phyloP scores from a whole-genome alignment of 768 basidiomycete species.

The Mycena capillaripes region DNA sequence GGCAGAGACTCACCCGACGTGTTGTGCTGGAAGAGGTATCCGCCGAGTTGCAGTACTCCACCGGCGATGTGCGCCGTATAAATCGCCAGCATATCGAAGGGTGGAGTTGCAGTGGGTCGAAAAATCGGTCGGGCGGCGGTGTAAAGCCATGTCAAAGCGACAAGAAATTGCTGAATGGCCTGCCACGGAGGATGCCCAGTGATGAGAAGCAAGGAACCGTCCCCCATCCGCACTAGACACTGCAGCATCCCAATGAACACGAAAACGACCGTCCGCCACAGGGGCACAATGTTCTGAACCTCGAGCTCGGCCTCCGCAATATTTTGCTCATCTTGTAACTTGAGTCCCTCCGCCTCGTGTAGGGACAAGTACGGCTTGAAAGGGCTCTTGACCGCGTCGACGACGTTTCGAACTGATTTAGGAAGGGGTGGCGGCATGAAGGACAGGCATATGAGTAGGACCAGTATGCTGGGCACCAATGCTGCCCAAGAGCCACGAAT shows the following conservation, averaged over 20 bases:
- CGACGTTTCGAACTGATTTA: slow-evolving; percentile 32
- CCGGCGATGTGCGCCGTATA: slow-evolving; percentile 64
- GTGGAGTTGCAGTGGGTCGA: slow-evolving; percentile 68
- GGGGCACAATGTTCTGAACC: slow-evolving; percentile 50
- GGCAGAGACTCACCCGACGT: slow-evolving; percentile 55
- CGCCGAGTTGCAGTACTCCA: slow-evolving; percentile 65
- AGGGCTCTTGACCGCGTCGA: slow-evolving; percentile 45
- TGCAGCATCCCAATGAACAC: slow-evolving; percentile 69
- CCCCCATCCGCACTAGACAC: slow-evolving; percentile 70
- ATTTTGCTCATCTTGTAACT: slow-evolving; percentile 39
- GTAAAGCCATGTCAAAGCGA: slow-evolving; percentile 77
- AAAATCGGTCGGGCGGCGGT: slow-evolving; percentile 68
- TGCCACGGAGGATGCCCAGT: slow-evolving; percentile 50
- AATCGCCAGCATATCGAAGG: slow-evolving; percentile 74
- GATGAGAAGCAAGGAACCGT: slow-evolving; percentile 69
- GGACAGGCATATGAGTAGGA: slow-evolving; percentile 56
- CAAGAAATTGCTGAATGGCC: slow-evolving; percentile 58
- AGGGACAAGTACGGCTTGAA: slow-evolving; percentile 64
- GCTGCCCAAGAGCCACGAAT: slow-evolving; percentile 66
- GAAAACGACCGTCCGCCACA: slow-evolving; percentile 75
- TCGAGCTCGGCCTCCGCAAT: slow-evolving; percentile 32
- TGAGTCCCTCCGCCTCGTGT: slow-evolving; percentile 67
- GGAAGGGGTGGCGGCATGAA: slow-evolving; percentile 49
- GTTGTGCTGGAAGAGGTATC: slow-evolving; percentile 65
- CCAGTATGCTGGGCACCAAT: slow-evolving; percentile 60